Percentiles rank a stretch among this genome's conserved stretches.
phyloP scores from a whole-genome alignment of 805 yeast species.

The Zygosaccharomyces bisporus region DNA sequence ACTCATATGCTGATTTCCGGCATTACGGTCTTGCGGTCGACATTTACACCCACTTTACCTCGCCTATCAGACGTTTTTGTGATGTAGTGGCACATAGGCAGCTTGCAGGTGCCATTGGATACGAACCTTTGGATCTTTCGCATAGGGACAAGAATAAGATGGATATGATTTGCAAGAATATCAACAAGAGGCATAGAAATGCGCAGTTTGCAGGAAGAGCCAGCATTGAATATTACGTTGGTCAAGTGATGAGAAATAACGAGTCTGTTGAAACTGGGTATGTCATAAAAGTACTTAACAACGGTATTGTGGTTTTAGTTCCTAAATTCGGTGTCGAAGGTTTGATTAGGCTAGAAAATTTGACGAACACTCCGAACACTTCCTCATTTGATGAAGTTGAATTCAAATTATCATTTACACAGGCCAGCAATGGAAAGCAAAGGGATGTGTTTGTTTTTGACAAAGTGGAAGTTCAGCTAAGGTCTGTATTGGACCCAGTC shows the following conservation, averaged over 20 bases:
- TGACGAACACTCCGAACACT: conserved; percentile 59
- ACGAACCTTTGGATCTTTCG: conserved; percentile 73
- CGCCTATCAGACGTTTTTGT: conserved; percentile 97
- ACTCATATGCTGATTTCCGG: conserved; percentile 83
- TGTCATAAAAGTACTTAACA: conserved; percentile 85
- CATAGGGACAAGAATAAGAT: conserved; percentile 88
- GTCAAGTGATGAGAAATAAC: conserved; percentile 89
- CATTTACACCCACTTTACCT: conserved; percentile 96
- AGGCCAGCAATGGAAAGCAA: conserved; percentile 41
- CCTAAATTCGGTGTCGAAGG: conserved; percentile 97
- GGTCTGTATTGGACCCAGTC: conserved; percentile 74
- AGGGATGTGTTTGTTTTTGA: conserved; percentile 73
- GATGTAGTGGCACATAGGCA: conserved; percentile 97
- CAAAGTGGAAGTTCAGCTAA: conserved; percentile 76
- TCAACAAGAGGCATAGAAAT: conserved; percentile 90
- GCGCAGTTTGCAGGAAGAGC: conserved; percentile 99
- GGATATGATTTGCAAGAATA: conserved; percentile 84
- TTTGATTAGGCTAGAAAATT: conserved; percentile 72
- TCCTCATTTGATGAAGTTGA: conserved; percentile 74
- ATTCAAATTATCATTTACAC: conserved; percentile 58
- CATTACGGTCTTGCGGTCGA: conserved; percentile 98
- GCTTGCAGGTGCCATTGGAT: conserved; percentile 95
- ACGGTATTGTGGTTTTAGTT: conserved; percentile 91
- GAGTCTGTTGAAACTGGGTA: conserved; percentile 83
- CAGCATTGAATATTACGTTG: conserved; percentile 94